phyloP scores from a whole-genome alignment of 305 asterid species.

The Coffea humblotiana region DNA sequence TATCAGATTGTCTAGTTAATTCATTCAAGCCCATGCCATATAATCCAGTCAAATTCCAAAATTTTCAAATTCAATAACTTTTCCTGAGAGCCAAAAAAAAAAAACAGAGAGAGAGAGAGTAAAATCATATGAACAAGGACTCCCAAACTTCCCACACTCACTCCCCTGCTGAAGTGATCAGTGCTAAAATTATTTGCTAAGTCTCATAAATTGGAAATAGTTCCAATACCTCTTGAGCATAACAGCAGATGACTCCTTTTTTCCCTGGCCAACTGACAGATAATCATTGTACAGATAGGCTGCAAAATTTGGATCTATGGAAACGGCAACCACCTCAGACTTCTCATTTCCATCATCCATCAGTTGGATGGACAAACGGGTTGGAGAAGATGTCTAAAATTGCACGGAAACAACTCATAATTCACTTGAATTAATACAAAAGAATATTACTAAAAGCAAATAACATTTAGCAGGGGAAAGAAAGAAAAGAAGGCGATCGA shows the following conservation, averaged over 20 bases:
- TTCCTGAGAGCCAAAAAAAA: neutral
- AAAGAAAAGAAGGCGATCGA: conserved; percentile 15
- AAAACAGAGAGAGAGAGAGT: neutral
- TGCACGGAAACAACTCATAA: conserved; percentile 37
- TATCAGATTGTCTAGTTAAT: conserved; percentile 17
- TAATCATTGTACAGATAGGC: conserved; percentile 75
- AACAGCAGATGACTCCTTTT: conserved; percentile 64
- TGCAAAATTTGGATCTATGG: conserved; percentile 86
- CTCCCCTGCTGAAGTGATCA: conserved; percentile 6
- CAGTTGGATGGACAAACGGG: conserved; percentile 78
- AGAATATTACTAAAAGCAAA: neutral
- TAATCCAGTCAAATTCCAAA: neutral
- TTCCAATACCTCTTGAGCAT: conserved; percentile 69
- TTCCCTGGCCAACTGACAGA: conserved; percentile 65
- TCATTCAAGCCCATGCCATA: neutral
- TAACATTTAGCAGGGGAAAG: conserved; percentile 3
- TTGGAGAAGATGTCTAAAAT: conserved; percentile 64
- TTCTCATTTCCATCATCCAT: conserved; percentile 93
- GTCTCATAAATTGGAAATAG: conserved; percentile 10
- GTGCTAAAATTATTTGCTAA: conserved; percentile 14
- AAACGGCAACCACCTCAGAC: conserved; percentile 90
- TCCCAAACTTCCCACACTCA: neutral
- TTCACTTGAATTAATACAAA: conserved; percentile 19
- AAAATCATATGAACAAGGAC: no score
- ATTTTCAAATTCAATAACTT: conserved; percentile 1